phyloP scores from a whole-genome alignment of 768 basidiomycete species.

The Chalciporus pseudorubinellus region DNA sequence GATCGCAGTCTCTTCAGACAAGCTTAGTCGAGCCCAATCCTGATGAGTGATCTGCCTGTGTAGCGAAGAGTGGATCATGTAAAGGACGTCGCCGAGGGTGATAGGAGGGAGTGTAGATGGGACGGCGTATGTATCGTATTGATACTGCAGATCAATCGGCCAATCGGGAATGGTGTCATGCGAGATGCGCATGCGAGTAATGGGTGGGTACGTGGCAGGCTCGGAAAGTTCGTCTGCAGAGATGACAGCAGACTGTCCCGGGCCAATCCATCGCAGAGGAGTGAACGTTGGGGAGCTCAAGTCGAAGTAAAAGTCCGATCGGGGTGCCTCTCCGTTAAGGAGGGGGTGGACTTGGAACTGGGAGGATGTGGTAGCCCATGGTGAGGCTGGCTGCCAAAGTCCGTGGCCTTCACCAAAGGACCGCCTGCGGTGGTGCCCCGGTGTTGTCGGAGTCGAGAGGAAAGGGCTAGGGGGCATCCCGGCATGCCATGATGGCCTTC shows the following conservation, averaged over 20 bases:
- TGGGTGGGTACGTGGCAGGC: slow-evolving; percentile 54
- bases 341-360: slow-evolving; percentile 29
- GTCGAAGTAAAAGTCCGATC: slow-evolving; percentile 52
- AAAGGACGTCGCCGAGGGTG: slow-evolving; percentile 57
- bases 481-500: slow-evolving; percentile 47
- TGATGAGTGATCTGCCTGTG: slow-evolving; percentile 39
- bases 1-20: slow-evolving; percentile 28
- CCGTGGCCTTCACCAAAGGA: slow-evolving; percentile 28
- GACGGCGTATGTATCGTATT: slow-evolving; percentile 25
- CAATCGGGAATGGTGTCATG: slow-evolving; percentile 59
- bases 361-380: slow-evolving; percentile 25
- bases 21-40: slow-evolving; percentile 33
- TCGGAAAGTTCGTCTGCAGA: slow-evolving; percentile 46
- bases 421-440: slow-evolving; percentile 18
- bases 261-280: slow-evolving; percentile 41
- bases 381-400: slow-evolving; percentile 22
- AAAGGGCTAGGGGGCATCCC: slow-evolving; percentile 26
- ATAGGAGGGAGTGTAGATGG: slow-evolving; percentile 40
- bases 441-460: slow-evolving; percentile 15
- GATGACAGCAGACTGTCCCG: slow-evolving; percentile 39
- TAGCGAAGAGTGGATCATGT: slow-evolving; percentile 47
- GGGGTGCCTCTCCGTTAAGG: slow-evolving; percentile 50
- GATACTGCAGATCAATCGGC: slow-evolving; percentile 54
- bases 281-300: slow-evolving; percentile 46
- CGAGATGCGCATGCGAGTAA: slow-evolving; percentile 53